Evolutionary conservation across 208 protist species (phyloP).

Genomic region (Endotrypanum monterogeii): DNA sequence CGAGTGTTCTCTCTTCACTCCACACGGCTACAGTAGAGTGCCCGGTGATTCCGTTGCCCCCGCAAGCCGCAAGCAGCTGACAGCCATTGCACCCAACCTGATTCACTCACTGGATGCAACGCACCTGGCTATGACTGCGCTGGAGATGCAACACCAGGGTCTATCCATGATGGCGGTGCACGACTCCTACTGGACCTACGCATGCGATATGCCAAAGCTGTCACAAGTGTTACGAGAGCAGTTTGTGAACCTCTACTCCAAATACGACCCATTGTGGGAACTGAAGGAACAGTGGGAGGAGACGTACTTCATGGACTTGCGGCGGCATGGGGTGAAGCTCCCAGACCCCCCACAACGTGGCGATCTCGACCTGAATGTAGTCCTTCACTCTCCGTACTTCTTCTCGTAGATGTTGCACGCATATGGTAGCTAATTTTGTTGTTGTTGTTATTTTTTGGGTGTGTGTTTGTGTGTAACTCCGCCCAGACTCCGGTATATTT

Average conservation of each 20-base stretch:
- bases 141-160: constrained; percentile 87
- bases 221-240: constrained; percentile 93
- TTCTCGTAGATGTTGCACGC: constrained; percentile 64
- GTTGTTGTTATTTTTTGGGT: background rate
- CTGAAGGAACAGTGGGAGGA: constrained; percentile 93
- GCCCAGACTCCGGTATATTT: background rate
- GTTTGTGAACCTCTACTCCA: constrained; percentile 96
- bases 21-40: constrained; percentile 71
- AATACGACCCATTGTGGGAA: constrained; percentile 92
- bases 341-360: constrained; percentile 89
- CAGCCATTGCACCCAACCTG: constrained; percentile 98
- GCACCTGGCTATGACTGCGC: constrained; percentile 98
- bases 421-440: background rate
- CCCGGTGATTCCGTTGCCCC: constrained; percentile 71
- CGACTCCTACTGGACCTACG: constrained; percentile 99
- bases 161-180: constrained; percentile 97
- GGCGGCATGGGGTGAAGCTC: constrained; percentile 79
- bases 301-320: constrained; percentile 86
- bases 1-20: constrained; percentile 83
- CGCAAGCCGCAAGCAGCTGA: constrained; percentile 89
- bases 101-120: constrained; percentile 99
- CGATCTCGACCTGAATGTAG: constrained; percentile 81
- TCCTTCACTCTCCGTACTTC: constrained; percentile 92
- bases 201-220: constrained; percentile 92
- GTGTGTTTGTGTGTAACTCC: background rate